Evolutionary conservation across 768 basidiomycete species (phyloP), one percentile per base, ranked within the genome.

Genomic region (Leccinum barrowsii): DNA sequence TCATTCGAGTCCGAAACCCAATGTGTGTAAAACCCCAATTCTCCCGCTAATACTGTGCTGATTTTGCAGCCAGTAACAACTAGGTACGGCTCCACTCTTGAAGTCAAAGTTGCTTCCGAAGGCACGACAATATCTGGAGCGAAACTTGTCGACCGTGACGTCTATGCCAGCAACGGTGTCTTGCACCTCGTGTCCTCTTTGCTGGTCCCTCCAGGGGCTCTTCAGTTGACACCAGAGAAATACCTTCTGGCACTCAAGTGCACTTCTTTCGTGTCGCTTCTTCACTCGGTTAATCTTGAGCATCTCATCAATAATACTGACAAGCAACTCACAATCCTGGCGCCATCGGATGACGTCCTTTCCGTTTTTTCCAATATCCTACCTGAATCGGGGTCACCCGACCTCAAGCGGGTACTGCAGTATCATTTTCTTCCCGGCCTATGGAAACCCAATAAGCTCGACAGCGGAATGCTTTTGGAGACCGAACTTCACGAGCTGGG

Each of bases 91-190:
- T 81, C 81, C 11, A 75, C 79, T 2, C 78, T 97, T 10, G 81
- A 85, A 54, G 76, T 94, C 44, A 72, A 76, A 1, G 77, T 79
- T n/a, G 74, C 81, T 24, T 68, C 79, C 1, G 78, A 85, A 40
- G 82, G 81, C 59, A 83, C 82, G 54, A 79, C 67, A 30, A 72
- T 89, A 21, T 85, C 85, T 34, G 75, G 75, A 49, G 84, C 89
- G 7, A 76, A 78, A 22, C 79, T 96, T 46, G 67, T 86, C 4
- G 77, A 86, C n/a, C 83, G 85, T 6, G 93, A 99, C 67, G 84
- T 97, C 35, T 94, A 94, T 66, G 95, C 92, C 5, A 87, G 90
- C 30, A 99, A 99, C 66, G 97, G 96, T 50, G 97, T 98, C 47
- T 71, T 98, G 15, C 97, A 99, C 72, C 83, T 93, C 46, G 82